Percentiles rank a stretch among this genome's conserved stretches.
Conservation (phyloP, 768 basidiomycete species). For the Multifurca ochricompacta region DNA sequence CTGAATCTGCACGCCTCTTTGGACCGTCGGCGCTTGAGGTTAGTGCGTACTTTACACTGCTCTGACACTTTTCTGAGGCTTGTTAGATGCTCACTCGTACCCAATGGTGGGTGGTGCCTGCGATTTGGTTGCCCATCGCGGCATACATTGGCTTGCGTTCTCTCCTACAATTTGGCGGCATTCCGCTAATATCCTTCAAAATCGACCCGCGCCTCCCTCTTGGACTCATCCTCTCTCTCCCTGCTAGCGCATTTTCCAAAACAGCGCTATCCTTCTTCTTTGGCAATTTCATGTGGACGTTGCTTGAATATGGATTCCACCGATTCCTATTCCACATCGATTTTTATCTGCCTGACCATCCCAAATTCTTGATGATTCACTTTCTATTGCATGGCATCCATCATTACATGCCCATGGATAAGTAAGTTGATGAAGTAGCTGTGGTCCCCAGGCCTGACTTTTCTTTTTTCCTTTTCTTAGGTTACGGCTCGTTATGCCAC, state of each 20-base stretch:
- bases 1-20: constrained; percentile 81
- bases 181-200: constrained; percentile 58
- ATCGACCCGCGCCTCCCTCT: constrained; percentile 49
- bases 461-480: constrained; percentile 31
- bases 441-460: constrained; percentile 1
- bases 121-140: constrained; percentile 86
- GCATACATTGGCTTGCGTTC: constrained; percentile 74
- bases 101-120: constrained; percentile 88
- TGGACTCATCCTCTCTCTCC: constrained; percentile 38
- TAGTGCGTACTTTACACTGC: constrained; percentile 18
- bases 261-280: constrained; percentile 63
- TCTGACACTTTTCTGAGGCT: not conserved
- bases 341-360: constrained; percentile 73
- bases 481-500: constrained; percentile 96
- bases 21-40: constrained; percentile 78
- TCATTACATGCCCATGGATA: constrained; percentile 96
- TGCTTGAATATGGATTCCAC: constrained; percentile 89
- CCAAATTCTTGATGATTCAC: constrained; percentile 73
- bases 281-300: constrained; percentile 90
- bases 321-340: constrained; percentile 98
- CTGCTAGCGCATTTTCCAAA: constrained; percentile 45
- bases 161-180: constrained; percentile 61
- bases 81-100: constrained; percentile 71
- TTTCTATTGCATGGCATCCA: constrained; percentile 94
- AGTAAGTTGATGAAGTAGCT: constrained; percentile 36